Conservation (phyloP, 2,329 filamentous ascomycete genomes). For the Colletotrichum liaoningense region DNA sequence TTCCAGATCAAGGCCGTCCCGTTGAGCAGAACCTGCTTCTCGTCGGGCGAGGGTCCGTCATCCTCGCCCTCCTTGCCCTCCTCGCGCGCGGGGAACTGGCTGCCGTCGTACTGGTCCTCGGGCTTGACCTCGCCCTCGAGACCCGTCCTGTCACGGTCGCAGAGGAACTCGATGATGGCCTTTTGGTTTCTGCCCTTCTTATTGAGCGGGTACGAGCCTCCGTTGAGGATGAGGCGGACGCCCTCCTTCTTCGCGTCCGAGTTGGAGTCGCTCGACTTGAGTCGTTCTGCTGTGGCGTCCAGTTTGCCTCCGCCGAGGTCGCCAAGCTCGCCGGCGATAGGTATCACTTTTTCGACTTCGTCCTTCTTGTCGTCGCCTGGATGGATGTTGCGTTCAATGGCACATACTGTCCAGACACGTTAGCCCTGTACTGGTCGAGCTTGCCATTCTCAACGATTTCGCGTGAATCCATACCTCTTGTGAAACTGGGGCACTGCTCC, state of each 20-base stretch:
- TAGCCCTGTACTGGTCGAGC: conserved; percentile 22
- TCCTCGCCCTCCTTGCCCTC: conserved; percentile 50
- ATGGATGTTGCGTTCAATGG: conserved; percentile 70
- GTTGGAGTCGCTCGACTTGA: conserved; percentile 74
- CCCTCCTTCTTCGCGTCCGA: conserved; percentile 78
- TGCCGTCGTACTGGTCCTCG: conserved; percentile 63
- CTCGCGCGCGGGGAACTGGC: conserved; percentile 41
- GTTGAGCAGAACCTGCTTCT: conserved; percentile 65
- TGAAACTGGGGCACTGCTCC: conserved; percentile 75
- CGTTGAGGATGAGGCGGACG: conserved; percentile 74
- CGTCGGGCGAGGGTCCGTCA: conserved; percentile 47
- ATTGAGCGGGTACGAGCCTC: conserved; percentile 67
- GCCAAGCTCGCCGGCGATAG: conserved; percentile 79
- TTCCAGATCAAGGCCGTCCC: conserved; percentile 79
- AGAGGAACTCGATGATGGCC: conserved; percentile 87
- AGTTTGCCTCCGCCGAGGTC: conserved; percentile 68
- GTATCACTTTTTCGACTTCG: conserved; percentile 68
- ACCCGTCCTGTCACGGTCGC: conserved; percentile 78
- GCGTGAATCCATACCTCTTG: conserved; percentile 65
- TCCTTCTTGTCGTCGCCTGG: conserved; percentile 58
- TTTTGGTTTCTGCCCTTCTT: conserved; percentile 71
- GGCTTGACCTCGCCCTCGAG: conserved; percentile 75
- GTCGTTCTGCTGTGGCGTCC: conserved; percentile 73
- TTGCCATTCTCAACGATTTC: not conserved
- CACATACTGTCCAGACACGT: conserved; percentile 73